Conservation (phyloP, 352 stramenopile species). For the Stramenopiles sp. region DNA sequence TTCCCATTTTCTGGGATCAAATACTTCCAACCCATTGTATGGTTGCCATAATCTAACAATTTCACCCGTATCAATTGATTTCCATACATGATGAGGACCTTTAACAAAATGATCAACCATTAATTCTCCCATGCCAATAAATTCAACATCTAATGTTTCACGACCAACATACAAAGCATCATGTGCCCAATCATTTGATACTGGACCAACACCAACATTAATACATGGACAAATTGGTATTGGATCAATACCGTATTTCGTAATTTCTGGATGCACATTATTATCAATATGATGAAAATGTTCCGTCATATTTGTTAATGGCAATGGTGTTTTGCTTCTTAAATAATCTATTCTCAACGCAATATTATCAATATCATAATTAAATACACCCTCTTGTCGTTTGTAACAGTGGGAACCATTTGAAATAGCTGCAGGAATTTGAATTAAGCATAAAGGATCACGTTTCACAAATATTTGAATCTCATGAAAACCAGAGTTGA, state of each 20-base stretch:
- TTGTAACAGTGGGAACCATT: conserved; percentile 11
- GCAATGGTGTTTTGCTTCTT: conserved; percentile 15
- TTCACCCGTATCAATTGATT: conserved; percentile 1
- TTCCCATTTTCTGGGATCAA: neutral
- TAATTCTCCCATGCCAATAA: neutral
- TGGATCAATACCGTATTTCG: too few relatives aligned
- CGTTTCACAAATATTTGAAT: conserved; percentile 13
- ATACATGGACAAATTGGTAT: neutral
- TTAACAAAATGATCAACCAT: conserved; percentile 12
- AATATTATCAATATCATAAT: conserved; percentile 12
- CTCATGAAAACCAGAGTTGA: too few relatives aligned
- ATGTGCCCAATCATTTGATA: conserved; percentile 13
- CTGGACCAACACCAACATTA: conserved; percentile 9
- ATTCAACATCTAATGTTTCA: conserved; percentile 12
- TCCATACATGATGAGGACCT: conserved; percentile 14
- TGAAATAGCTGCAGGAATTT: conserved; percentile 9
- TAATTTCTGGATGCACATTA: too few relatives aligned
- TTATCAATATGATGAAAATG: conserved; percentile 15
- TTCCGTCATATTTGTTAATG: conserved; percentile 6
- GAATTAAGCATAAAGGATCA: conserved; percentile 15
- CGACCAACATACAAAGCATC: conserved; percentile 14
- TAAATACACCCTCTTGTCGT: conserved; percentile 5
- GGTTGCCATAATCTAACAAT: conserved; percentile 8
- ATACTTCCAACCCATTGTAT: conserved; percentile 11
- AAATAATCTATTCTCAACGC: conserved; percentile 13